Base-by-base conservation (phyloP, 108 stramenopile species). In the Parietichytrium sp. region DNA sequence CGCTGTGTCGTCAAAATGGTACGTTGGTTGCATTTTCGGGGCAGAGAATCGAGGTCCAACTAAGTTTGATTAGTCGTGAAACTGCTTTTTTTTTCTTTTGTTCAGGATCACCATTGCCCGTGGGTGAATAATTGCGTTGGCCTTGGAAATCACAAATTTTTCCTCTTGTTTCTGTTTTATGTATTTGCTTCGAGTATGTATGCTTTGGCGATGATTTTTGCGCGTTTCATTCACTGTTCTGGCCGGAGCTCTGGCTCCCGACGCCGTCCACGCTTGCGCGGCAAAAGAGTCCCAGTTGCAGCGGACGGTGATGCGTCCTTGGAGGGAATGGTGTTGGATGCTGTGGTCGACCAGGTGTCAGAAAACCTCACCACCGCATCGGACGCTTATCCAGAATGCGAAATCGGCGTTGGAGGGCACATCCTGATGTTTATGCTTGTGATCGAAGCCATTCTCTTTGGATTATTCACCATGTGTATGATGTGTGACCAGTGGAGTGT, bases 111-210 rank as follows among this genome's bases (percentile, higher is more conserved):
- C 81, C 88, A 90, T 84, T 97, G 96, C 87, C 95, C 96, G 25
- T 96, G 97, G 97, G 95, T 97, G 47, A 98, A 98, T 90, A 98
- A 99, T 88, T 97, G 97, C 88, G 95, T 99, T 20, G 99, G 96
- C 50, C 93, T 96, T 77, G 93, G 94, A 48, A 99, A 99, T 86
- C 97, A 99, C 93, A 98, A 98, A 90, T 96, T 95, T 84, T 99
- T 99, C 89, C 77, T 99, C 50, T 88, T 98, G 16, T 99, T 99
- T 88, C 88, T 97, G 52, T 92, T 95, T 54, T 99, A 97, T 89
- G 95, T 97, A 15, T 96, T 88, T 53, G 29, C 93, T 20, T 89
- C 93, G 30, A 95, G 96, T 83, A 25, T 90, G 47, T 98, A 96
- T 85, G 61, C 61, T 16, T 42, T 72, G 38, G 45, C 61, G 1